Percentiles rank a stretch among this genome's conserved stretches.
Conservation (phyloP, 2,329 filamentous ascomycete genomes). For the Fusarium subtropicale region DNA sequence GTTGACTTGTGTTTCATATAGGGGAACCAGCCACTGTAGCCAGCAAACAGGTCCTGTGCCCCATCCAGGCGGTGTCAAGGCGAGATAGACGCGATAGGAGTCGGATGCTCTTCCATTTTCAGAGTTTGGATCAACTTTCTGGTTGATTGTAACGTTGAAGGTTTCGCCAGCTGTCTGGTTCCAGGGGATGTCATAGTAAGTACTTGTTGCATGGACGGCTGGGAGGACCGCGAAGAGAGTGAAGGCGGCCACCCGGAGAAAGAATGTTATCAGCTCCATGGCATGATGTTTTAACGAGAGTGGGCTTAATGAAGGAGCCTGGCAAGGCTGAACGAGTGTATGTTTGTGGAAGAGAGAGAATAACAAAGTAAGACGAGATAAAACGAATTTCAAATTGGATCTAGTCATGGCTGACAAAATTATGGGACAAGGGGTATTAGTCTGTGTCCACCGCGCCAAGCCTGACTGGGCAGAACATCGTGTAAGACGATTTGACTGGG, state of each 20-base stretch:
- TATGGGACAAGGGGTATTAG: slow-evolving; percentile 15
- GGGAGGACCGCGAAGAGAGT: slow-evolving; percentile 29
- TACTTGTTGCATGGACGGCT: not conserved
- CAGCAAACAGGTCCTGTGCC: slow-evolving; percentile 39
- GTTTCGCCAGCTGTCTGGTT: slow-evolving; percentile 38
- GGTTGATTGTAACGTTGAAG: slow-evolving; percentile 28
- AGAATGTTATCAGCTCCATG: slow-evolving; percentile 28
- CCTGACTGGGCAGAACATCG: slow-evolving; percentile 6
- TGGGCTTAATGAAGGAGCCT: not conserved
- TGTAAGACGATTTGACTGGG: not conserved
- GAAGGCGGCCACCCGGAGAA: slow-evolving; percentile 25
- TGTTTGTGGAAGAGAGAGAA: not conserved
- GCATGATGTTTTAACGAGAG: not conserved
- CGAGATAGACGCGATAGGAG: slow-evolving; percentile 42
- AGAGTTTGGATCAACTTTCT: slow-evolving; percentile 22
- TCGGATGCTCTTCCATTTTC: slow-evolving; percentile 27
- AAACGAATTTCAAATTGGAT: slow-evolving; percentile 8
- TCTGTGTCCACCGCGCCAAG: slow-evolving; percentile 15
- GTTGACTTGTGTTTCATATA: slow-evolving; percentile 39
- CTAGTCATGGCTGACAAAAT: slow-evolving; percentile 21
- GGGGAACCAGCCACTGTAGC: slow-evolving; percentile 26
- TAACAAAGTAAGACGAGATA: not conserved
- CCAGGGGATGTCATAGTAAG: slow-evolving; percentile 34
- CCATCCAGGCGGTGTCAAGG: slow-evolving; percentile 39
- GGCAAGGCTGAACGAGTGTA: not conserved